Conservation (phyloP, 352 stramenopile species). For the Phytophthora europaea region DNA sequence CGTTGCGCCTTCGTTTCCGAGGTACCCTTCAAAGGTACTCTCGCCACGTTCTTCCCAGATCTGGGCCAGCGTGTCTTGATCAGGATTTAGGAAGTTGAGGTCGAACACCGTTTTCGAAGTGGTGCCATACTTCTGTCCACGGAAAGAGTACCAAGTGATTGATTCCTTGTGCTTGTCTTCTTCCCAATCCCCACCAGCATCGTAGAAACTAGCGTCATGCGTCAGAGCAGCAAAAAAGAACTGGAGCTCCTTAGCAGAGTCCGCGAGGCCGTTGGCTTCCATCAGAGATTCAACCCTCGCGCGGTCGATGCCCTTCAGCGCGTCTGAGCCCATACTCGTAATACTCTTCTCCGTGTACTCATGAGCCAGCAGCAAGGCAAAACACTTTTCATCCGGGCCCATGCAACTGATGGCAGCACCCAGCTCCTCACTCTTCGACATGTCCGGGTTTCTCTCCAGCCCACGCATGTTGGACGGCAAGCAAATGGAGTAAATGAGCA, state of each 20-base stretch:
- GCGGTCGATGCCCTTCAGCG: conserved; percentile 30
- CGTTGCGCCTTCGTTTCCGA: conserved; percentile 26
- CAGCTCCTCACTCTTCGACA: conserved; percentile 1
- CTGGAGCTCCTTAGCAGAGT: conserved; percentile 4
- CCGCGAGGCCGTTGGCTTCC: conserved; percentile 10
- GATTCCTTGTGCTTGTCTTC: conserved; percentile 18
- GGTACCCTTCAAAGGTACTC: conserved; percentile 21
- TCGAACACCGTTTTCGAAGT: background rate
- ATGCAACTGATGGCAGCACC: conserved; percentile 34
- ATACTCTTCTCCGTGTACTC: conserved; percentile 34
- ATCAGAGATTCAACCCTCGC: conserved; percentile 16
- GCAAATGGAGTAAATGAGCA: conserved; percentile 37
- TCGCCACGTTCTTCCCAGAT: conserved; percentile 1
- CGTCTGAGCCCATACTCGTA: conserved; percentile 10
- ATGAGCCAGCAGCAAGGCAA: conserved; percentile 26
- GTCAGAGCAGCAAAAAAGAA: conserved; percentile 24
- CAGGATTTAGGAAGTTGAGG: conserved; percentile 27
- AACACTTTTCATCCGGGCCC: conserved; percentile 46
- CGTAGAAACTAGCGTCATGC: conserved; percentile 23
- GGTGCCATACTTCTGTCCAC: conserved; percentile 3
- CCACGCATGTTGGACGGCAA: conserved; percentile 17
- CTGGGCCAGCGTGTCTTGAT: conserved; percentile 6
- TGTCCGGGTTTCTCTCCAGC: background rate
- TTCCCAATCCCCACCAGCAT: conserved; percentile 20
- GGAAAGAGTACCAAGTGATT: conserved; percentile 16